Conservation (phyloP, 805 yeast species). For the Schizosaccharomyces pombe region ASM294v3 CU329670.1:1139001-1139500, state of each 20-base stretch:
- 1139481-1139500: conserved; percentile 43
- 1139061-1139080: not conserved
- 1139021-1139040: conserved; percentile 1
- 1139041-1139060: not conserved
- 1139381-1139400: too few species aligned
- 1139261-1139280: not conserved
- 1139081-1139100: not conserved
- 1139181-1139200: not conserved
- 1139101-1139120: not conserved
- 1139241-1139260: not conserved
- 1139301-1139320: not conserved
- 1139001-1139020: not conserved
- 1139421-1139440: not conserved
- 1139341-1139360: not conserved
- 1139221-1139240: not conserved
- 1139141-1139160: not conserved
- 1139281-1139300: not conserved
- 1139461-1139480: conserved; percentile 42
- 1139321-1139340: not conserved
- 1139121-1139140: not conserved
- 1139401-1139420: not conserved
- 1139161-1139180: not conserved
- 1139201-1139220: not conserved
- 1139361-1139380: too few species aligned
- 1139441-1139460: conserved; percentile 24